Conservation (phyloP, 352 stramenopile species). For the Phytophthora sansomeana region DNA sequence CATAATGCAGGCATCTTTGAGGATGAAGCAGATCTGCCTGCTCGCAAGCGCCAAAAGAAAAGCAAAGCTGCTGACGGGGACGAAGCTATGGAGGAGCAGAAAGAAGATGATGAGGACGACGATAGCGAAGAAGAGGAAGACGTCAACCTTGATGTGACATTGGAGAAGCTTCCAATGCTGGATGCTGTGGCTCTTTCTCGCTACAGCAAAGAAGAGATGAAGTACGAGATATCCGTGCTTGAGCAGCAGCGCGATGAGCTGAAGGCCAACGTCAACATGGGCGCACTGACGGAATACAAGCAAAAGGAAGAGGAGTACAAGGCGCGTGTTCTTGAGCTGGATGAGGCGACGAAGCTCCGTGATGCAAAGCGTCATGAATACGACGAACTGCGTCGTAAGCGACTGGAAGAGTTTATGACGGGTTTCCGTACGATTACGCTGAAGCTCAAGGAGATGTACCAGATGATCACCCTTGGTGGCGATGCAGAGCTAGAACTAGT, state of each 20-base stretch:
- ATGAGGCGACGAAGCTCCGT: conserved; percentile 93
- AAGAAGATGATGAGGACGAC: conserved; percentile 45
- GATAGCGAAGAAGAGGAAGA: conserved; percentile 49
- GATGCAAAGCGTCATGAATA: conserved; percentile 95
- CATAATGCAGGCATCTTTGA: conserved; percentile 80
- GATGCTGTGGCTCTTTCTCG: conserved; percentile 79
- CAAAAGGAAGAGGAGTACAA: conserved; percentile 97
- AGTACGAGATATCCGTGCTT: conserved; percentile 93
- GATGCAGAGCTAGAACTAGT: conserved; percentile 99
- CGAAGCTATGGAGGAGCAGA: conserved; percentile 49
- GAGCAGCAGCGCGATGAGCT: conserved; percentile 94
- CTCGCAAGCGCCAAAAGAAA: conserved; percentile 60
- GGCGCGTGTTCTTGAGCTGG: conserved; percentile 93
- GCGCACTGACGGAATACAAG: conserved; percentile 91
- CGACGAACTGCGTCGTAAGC: conserved; percentile 96
- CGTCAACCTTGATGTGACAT: conserved; percentile 42
- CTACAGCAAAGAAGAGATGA: conserved; percentile 93
- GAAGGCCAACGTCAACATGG: conserved; percentile 96
- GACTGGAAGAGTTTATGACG: conserved; percentile 99
- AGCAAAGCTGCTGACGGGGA: conserved; percentile 38
- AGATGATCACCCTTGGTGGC: conserved; percentile 97
- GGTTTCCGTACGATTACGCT: conserved; percentile 99
- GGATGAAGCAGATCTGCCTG: conserved; percentile 52
- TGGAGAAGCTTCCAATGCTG: conserved; percentile 80
- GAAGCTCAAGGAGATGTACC: conserved; percentile 99